phyloP scores from a whole-genome alignment of 192 early-diverging fungal species.

The Coemansia erecta region DNA sequence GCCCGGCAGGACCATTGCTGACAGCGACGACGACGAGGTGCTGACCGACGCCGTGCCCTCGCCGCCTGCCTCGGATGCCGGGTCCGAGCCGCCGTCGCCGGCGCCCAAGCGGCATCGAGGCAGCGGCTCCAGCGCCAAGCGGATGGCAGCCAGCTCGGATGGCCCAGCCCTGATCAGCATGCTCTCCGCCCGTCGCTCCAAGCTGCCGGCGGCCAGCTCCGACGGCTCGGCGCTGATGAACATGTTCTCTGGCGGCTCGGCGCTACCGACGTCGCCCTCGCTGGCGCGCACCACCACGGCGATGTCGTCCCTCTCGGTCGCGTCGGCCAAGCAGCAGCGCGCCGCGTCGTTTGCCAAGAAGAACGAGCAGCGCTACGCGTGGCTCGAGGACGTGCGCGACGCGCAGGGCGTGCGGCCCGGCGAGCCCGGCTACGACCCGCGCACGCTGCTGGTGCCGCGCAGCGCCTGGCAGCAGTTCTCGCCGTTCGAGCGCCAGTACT shows the following conservation, averaged over 20 bases:
- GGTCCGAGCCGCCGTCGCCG: neutral
- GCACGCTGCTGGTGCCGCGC: conserved; percentile 81
- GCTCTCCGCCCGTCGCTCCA: neutral
- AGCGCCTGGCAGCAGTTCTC: conserved; percentile 84
- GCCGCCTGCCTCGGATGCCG: neutral
- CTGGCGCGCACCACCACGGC: conserved; percentile 18
- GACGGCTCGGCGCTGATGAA: conserved; percentile 21
- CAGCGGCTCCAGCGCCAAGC: neutral
- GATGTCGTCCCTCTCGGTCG: conserved; percentile 17
- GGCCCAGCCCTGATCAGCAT: conserved; percentile 15
- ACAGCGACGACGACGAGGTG: conserved; percentile 34
- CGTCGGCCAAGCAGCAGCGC: conserved; percentile 50
- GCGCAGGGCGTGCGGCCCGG: conserved; percentile 62
- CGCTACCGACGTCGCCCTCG: neutral
- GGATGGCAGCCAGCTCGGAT: conserved; percentile 14
- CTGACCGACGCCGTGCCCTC: conserved; percentile 2
- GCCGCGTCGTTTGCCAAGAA: conserved; percentile 76
- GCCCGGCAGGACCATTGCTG: conserved; percentile 15
- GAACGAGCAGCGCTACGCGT: conserved; percentile 81
- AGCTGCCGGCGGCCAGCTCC: conserved; percentile 12
- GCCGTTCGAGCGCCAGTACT: conserved; percentile 96
- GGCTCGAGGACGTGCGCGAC: conserved; percentile 83
- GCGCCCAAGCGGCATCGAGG: conserved; percentile 2
- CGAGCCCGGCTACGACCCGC: conserved; percentile 86
- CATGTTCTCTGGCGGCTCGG: neutral